Percentiles rank a stretch among this genome's conserved stretches.
These are phyloP conservation scores for Arthrobotrys iridis DNA, from an alignment of 2,329 filamentous ascomycete genomes.

Conservation along the genomic window DNA sequence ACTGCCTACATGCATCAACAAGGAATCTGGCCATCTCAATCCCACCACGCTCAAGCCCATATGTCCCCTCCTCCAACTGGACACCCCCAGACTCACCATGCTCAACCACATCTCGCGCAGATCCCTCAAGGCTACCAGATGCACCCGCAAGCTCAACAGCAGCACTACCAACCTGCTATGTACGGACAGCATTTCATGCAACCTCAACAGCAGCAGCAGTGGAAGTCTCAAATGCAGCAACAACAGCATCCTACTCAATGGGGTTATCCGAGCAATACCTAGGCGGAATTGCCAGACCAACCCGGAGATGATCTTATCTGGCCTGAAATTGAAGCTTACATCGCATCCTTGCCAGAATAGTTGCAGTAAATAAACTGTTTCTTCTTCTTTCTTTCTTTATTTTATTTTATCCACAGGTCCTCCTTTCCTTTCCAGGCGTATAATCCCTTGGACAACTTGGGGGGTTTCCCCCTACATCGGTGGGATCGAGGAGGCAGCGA, in stretches of 20 bases:
- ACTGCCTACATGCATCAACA: conserved; percentile 72
- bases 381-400: too few relatives aligned
- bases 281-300: background rate
- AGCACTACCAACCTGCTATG: conserved; percentile 57
- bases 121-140: conserved; percentile 63
- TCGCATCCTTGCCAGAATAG: too few relatives aligned
- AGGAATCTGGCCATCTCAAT: conserved; percentile 69
- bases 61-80: conserved; percentile 66
- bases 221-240: conserved; percentile 55
- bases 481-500: too few relatives aligned
- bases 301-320: too few relatives aligned
- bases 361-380: too few relatives aligned
- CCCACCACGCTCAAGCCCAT: conserved; percentile 69
- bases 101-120: conserved; percentile 61
- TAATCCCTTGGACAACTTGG: too few relatives aligned
- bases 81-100: conserved; percentile 59
- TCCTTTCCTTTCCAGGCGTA: too few relatives aligned
- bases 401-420: too few relatives aligned
- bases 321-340: too few relatives aligned
- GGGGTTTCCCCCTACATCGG: too few relatives aligned
- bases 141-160: conserved; percentile 60
- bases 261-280: conserved; percentile 37
- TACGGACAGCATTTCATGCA: conserved; percentile 54
- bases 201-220: conserved; percentile 57
- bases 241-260: conserved; percentile 47